These are phyloP conservation scores for Blastocystis sp. DNA, from an alignment of 352 stramenopile species.

Conservation along the genomic window DNA sequence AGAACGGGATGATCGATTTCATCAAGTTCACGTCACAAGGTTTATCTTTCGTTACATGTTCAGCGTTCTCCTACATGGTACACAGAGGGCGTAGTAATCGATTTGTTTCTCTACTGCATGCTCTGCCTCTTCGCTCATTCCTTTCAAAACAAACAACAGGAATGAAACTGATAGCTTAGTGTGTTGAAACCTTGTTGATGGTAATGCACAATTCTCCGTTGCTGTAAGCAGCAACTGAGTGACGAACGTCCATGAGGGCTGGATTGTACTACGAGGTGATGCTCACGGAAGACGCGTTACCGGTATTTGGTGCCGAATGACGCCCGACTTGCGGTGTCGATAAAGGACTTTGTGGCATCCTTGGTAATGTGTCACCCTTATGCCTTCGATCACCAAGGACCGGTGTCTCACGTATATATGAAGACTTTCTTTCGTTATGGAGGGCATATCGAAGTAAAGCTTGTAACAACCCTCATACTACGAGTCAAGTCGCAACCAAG, in stretches of 20 bases:
- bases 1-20: neutral
- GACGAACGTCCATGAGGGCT: neutral
- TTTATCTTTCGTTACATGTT: neutral
- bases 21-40: neutral
- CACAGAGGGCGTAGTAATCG: slow-evolving; percentile 10
- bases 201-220: slow-evolving; percentile 60
- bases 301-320: slow-evolving; percentile 33
- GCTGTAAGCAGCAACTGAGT: slow-evolving; percentile 3
- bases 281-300: no score
- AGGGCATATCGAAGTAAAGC: slow-evolving; percentile 46
- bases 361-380: neutral
- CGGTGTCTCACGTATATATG: neutral
- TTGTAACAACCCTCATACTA: slow-evolving; percentile 36
- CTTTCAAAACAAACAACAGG: neutral
- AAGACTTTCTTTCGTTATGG: slow-evolving; percentile 31
- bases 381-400: slow-evolving; percentile 9
- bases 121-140: neutral
- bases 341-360: slow-evolving; percentile 46
- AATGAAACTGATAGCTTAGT: neutral
- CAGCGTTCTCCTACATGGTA: neutral
- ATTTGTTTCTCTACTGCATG: neutral
- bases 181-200: neutral
- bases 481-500: neutral
- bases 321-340: slow-evolving; percentile 13
- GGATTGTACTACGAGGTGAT: slow-evolving; percentile 64